Evolutionary conservation across 2,329 filamentous ascomycete species (phyloP), one percentile per base, ranked within the genome.

Genomic region (Aspergillus pseudoterreus): DNA sequence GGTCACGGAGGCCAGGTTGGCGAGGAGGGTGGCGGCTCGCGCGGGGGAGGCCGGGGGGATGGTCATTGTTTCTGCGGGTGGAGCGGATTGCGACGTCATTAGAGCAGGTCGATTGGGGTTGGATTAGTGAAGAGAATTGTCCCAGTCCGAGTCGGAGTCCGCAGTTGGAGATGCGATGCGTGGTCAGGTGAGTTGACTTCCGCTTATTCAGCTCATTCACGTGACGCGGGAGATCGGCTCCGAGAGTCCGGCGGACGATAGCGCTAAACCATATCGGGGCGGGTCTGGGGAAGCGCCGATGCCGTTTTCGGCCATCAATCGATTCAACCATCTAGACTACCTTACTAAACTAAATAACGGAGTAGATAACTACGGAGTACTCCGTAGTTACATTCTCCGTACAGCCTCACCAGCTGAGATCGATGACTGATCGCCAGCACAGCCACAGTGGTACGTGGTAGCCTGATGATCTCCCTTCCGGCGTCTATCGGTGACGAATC

Each of bases 1-100:
- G 45, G 77, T 79, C 49, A 90, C 83, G 41, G 76, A 70, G 59
- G 78, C 72, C 54, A 90, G 75, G 64, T 88, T 85, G 24, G 82
- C 77, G 56, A 82, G 68, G 52, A 90, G 82, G 50, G 77, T 75
- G 53, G 81, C 77, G 42, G 85, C 84, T 69, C 87, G 81, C 48
- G 78, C 78, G 57, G 87, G 74, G 45, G 61, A 64, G 52, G 68
- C 52, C 62, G 82, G 82, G 82, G 87, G 87, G 50, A 60, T 54
- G 45, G 38, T 43, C 35, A 52, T 56, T 49, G 41, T 30, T 54
- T 39, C 54, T 58, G 55, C 57, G 58, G 51, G 56, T 51, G 54
- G 19, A 21, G 50, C 39, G 50, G 50, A 39, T 55, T 55, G 53
- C 42, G 51, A 50, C 19, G 42, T 53, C 52, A 55, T 55, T 42